These are phyloP conservation scores for Pseudozyma flocculosa DNA, from an alignment of 1,284 basidiomycete genomes.

Conservation along the genomic window DNA sequence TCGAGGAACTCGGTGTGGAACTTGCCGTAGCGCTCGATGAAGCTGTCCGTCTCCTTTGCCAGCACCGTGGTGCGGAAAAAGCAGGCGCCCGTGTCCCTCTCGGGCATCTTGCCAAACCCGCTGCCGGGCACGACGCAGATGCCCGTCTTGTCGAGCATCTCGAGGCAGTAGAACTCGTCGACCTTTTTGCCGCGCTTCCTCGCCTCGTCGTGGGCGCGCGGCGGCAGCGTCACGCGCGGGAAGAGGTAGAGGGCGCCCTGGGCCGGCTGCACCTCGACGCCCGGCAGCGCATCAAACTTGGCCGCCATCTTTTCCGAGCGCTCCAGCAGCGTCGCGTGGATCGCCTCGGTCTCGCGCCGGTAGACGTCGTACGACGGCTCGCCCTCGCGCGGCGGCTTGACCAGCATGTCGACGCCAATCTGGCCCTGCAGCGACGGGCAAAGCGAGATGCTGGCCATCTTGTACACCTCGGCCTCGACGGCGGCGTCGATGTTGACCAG, in stretches of 20 bases:
- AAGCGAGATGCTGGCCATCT: slow-evolving; percentile 51
- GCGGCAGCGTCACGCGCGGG: slow-evolving; percentile 70
- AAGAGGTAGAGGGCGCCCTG: slow-evolving; percentile 88
- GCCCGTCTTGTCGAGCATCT: slow-evolving; percentile 52
- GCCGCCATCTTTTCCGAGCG: slow-evolving; percentile 46
- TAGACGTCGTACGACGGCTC: slow-evolving; percentile 48
- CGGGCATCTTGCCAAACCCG: slow-evolving; percentile 50
- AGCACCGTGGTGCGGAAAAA: slow-evolving; percentile 55
- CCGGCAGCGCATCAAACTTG: slow-evolving; percentile 40
- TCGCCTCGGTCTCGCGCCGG: slow-evolving; percentile 35
- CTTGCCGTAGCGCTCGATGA: slow-evolving; percentile 48
- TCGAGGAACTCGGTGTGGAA: slow-evolving; percentile 50
- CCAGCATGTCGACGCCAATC: slow-evolving; percentile 55
- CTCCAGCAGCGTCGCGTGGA: slow-evolving; percentile 40
- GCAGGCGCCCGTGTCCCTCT: slow-evolving; percentile 31
- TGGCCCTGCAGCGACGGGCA: slow-evolving; percentile 55
- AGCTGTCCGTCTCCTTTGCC: slow-evolving; percentile 55
- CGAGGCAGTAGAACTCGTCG: slow-evolving; percentile 53
- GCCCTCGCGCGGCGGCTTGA: slow-evolving; percentile 45
- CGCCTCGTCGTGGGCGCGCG: slow-evolving; percentile 42
- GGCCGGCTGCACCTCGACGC: slow-evolving; percentile 44
- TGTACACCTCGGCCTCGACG: slow-evolving; percentile 53
- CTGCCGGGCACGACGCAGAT: slow-evolving; percentile 56
- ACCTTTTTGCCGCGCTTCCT: slow-evolving; percentile 43
- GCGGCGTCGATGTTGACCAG: slow-evolving; percentile 52